Percentiles rank a stretch among this genome's conserved stretches.
These are phyloP conservation scores for Blastomyces percursus DNA, from an alignment of 2,329 filamentous ascomycete species.

Conservation along the genomic window DNA sequence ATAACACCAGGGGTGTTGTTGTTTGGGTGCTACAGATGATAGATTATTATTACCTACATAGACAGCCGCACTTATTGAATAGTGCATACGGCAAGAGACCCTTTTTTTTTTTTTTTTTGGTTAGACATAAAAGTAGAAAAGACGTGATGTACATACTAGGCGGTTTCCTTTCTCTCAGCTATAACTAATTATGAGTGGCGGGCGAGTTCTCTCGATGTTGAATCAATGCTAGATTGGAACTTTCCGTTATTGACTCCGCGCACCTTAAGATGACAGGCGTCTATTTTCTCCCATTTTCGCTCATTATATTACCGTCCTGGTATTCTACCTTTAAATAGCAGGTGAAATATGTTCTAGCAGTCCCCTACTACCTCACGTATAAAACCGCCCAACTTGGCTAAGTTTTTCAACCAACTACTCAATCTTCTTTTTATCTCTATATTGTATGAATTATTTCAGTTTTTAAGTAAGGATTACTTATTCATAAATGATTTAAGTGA, in stretches of 20 bases:
- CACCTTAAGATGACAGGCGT: not conserved
- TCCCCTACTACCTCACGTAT: too few species aligned
- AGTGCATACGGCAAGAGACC: not conserved
- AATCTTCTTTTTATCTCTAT: too few species aligned
- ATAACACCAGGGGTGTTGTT: not conserved
- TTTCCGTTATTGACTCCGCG: not conserved
- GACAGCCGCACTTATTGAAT: not conserved
- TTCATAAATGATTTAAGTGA: too few species aligned
- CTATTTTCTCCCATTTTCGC: not conserved
- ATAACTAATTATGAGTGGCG: too few species aligned
- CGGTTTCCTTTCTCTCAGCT: too few species aligned
- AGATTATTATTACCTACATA: not conserved
- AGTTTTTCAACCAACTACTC: too few species aligned
- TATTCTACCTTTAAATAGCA: not conserved
- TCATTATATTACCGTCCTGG: not conserved
- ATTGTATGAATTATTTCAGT: too few species aligned
- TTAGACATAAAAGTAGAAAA: not conserved
- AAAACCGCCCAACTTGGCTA: too few species aligned
- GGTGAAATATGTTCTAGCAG: too few species aligned
- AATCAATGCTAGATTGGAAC: not conserved
- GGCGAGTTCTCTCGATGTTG: not conserved
- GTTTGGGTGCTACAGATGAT: not conserved
- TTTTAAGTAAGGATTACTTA: too few species aligned
- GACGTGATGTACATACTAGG: not conserved
- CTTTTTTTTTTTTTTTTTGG: not conserved